phyloP scores from a whole-genome alignment of 2,329 filamentous ascomycete species.

The Scedosporium boydii region DNA sequence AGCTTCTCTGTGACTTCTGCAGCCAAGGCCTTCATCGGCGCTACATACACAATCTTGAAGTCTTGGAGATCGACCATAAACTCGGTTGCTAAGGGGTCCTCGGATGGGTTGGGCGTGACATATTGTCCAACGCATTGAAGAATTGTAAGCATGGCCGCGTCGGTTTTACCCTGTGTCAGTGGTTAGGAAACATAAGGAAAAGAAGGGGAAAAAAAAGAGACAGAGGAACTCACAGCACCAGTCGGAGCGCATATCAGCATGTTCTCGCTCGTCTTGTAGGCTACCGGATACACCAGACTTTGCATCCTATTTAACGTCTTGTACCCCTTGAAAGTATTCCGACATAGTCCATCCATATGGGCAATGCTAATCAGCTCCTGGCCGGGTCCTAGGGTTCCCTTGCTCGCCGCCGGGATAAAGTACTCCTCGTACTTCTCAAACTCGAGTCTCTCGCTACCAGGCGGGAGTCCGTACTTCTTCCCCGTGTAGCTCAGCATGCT shows the following conservation, averaged over 20 bases:
- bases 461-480: slow-evolving; percentile 71
- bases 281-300: slow-evolving; percentile 88
- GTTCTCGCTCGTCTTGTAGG: slow-evolving; percentile 92
- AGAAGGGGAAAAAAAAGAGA: neutral
- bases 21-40: slow-evolving; percentile 96
- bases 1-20: slow-evolving; percentile 95
- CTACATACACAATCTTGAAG: slow-evolving; percentile 98
- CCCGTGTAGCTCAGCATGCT: slow-evolving; percentile 76
- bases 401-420: slow-evolving; percentile 70
- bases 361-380: slow-evolving; percentile 70
- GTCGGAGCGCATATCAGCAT: slow-evolving; percentile 98
- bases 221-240: slow-evolving; percentile 56
- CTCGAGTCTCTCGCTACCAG: slow-evolving; percentile 63
- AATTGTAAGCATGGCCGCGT: slow-evolving; percentile 94
- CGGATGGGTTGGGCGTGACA: slow-evolving; percentile 66
- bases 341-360: slow-evolving; percentile 81
- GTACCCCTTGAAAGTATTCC: slow-evolving; percentile 89
- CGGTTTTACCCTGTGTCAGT: slow-evolving; percentile 71
- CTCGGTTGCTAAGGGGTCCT: slow-evolving; percentile 62
- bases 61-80: slow-evolving; percentile 78
- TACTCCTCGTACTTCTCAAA: slow-evolving; percentile 81
- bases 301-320: slow-evolving; percentile 95
- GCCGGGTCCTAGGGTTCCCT: slow-evolving; percentile 62
- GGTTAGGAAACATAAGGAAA: neutral
- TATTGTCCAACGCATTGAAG: slow-evolving; percentile 86